phyloP scores from a whole-genome alignment of 495 filamentous ascomycete genomes.

The Penicillium nucicola region DNA sequence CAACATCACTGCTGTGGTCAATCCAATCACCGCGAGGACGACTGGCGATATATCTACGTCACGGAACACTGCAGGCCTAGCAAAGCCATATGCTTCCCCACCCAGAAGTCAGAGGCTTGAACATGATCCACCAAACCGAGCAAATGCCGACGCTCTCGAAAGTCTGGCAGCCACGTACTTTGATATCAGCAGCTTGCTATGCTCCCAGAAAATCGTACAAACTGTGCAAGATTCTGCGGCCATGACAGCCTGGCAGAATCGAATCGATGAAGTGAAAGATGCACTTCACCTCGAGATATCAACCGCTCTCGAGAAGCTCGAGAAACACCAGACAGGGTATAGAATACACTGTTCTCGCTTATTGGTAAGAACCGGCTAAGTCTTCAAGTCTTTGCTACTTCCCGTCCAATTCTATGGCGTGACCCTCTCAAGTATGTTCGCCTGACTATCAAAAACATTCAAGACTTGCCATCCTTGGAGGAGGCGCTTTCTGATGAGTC shows the following conservation, averaged over 20 bases:
- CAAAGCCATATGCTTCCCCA: neutral
- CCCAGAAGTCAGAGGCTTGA: neutral
- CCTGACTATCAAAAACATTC: no score
- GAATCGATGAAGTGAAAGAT: no score
- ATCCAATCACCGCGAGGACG: neutral
- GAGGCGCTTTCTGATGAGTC: neutral
- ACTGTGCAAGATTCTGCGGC: no score
- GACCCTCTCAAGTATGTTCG: neutral
- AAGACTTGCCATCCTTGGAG: neutral
- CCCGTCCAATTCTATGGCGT: neutral
- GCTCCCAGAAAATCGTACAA: neutral
- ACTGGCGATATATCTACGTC: neutral
- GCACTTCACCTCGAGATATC: no score
- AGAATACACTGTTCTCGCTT: slow-evolving; percentile 13
- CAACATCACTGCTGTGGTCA: no score
- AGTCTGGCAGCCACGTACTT: slow-evolving; percentile 18
- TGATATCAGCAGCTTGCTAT: slow-evolving; percentile 13
- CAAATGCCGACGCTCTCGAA: neutral
- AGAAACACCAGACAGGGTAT: slow-evolving; percentile 3
- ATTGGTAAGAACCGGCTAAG: slow-evolving; percentile 22
- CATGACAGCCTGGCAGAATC: no score
- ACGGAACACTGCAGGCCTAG: no score
- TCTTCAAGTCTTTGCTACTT: slow-evolving; percentile 28
- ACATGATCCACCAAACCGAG: neutral
- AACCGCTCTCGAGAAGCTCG: no score